Evolutionary conservation across 441 rosid genomes (phyloP), one percentile per base, ranked within the genome.

Genomic region (Euphorbia celastroides): DNA sequence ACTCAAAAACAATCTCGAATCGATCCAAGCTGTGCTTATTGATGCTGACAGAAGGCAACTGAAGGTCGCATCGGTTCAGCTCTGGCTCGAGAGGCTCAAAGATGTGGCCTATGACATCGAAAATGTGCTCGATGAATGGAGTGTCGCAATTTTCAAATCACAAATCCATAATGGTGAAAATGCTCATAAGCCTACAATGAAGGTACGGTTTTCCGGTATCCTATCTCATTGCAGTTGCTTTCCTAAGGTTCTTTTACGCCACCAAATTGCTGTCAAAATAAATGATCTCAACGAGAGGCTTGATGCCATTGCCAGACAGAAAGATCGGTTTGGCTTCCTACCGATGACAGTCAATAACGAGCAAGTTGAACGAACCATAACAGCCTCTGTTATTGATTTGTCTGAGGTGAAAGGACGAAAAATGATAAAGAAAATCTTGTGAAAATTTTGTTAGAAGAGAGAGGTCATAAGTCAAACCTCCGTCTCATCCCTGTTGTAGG

Each of bases 1-100:
- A 25, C 62, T 58, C 25, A n/a, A 22, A 2, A 7, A 9, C 41
- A 58, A 31, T 58, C 62, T 58, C 42, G 23, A 7, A 5, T 31
- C 62, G 23, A 58, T 58, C 23, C 13, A 31, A n/a, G 62, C 25
- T 58, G 62, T 58, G 7, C 41, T 58, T 7, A 7, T 58, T 17
- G 62, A 58, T 58, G 62, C 62, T 31, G 70, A 3, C 57, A 51
- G 59, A 69, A 82, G 84, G 86, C 81, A 83, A 58, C 8, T 1
- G 23, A 30, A 31, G 62, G 42, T 44, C 25, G 57, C n/a, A 63
- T 8, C 9, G 27, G 57, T 63, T 23, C 32, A 41, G 7, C 66
- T 38, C 11, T 62, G 66, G 66, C 5, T 68, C 0, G 32, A 59
- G 11, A 51, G 28, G 54, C 55, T 69, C 13, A 69, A 52, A 55